Conservation (phyloP, 1,284 basidiomycete genomes). For the Schizophyllum commune region DNA sequence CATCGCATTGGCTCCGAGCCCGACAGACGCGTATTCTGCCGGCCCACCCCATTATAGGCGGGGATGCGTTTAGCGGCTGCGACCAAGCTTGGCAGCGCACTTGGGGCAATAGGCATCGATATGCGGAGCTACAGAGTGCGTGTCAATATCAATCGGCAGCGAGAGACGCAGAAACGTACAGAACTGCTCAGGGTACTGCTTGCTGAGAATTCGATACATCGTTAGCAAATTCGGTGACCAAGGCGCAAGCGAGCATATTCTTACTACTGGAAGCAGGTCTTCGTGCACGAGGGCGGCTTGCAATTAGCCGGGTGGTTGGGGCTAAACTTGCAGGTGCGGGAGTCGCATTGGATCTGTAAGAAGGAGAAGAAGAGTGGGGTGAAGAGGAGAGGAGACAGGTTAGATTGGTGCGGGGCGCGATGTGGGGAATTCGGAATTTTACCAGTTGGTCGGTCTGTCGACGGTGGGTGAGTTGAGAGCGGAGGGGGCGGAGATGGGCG, state of each 20-base stretch:
- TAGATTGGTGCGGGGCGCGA: too few species aligned
- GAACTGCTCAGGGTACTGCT: slow-evolving; percentile 13
- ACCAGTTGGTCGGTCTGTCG: slow-evolving; percentile 1
- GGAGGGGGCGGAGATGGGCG: not conserved
- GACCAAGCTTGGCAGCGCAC: too few species aligned
- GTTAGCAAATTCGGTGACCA: too few species aligned
- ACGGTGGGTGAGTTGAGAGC: not conserved
- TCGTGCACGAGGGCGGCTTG: slow-evolving; percentile 7
- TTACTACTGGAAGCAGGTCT: slow-evolving; percentile 13
- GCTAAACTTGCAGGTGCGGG: slow-evolving; percentile 13
- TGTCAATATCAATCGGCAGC: too few species aligned
- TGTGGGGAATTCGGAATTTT: not conserved
- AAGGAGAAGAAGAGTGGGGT: not conserved
- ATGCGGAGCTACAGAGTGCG: too few species aligned
- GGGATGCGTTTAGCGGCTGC: too few species aligned
- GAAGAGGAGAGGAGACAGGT: not conserved
- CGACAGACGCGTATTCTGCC: too few species aligned
- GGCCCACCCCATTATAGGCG: too few species aligned
- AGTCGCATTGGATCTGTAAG: slow-evolving; percentile 9
- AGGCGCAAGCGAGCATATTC: too few species aligned
- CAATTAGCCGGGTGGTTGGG: slow-evolving; percentile 11
- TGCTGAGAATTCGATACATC: slow-evolving; percentile 1
- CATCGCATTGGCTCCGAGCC: too few species aligned
- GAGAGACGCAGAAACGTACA: too few species aligned
- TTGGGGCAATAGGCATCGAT: too few species aligned